A percentile compares a stretch with the other conserved stretches of the same genome.
Evolutionary conservation across 768 basidiomycete genomes (phyloP).

Genomic region (Pleurotus cornucopiae): DNA sequence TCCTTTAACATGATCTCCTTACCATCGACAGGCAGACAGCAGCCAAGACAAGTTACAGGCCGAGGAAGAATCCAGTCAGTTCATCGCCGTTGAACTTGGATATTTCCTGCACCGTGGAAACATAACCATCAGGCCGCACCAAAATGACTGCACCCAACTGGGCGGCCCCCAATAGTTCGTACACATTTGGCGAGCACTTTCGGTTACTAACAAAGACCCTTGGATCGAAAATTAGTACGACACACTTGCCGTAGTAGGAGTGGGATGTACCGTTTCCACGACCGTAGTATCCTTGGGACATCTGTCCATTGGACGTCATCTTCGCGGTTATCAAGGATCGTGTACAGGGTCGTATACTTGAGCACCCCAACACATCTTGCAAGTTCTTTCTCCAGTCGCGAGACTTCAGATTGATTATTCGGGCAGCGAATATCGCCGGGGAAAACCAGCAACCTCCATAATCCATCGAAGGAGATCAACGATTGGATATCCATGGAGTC

Average conservation of each 20-base stretch:
- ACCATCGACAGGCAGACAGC: too few relatives aligned
- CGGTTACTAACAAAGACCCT: neutral
- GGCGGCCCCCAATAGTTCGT: neutral
- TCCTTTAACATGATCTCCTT: too few relatives aligned
- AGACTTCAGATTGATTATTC: neutral
- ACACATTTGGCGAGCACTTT: neutral
- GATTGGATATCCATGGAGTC: slow-evolving; percentile 14
- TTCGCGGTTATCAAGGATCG: neutral
- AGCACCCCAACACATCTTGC: neutral
- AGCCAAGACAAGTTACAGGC: too few relatives aligned
- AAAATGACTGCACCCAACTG: neutral
- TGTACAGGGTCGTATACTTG: neutral
- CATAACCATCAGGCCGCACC: neutral
- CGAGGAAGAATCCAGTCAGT: too few relatives aligned
- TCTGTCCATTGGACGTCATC: neutral
- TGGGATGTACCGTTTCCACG: neutral
- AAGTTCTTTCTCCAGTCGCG: neutral
- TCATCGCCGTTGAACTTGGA: neutral
- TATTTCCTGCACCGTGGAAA: neutral
- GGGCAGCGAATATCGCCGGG: slow-evolving; percentile 9
- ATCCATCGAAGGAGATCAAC: slow-evolving; percentile 12
- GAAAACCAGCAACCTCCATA: slow-evolving; percentile 13
- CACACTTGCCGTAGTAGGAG: neutral
- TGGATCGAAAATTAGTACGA: neutral
- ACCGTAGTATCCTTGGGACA: neutral